Evolutionary conservation across 768 basidiomycete species (phyloP), one percentile per base, ranked within the genome.

Genomic region (Suillus fuscotomentosus): DNA sequence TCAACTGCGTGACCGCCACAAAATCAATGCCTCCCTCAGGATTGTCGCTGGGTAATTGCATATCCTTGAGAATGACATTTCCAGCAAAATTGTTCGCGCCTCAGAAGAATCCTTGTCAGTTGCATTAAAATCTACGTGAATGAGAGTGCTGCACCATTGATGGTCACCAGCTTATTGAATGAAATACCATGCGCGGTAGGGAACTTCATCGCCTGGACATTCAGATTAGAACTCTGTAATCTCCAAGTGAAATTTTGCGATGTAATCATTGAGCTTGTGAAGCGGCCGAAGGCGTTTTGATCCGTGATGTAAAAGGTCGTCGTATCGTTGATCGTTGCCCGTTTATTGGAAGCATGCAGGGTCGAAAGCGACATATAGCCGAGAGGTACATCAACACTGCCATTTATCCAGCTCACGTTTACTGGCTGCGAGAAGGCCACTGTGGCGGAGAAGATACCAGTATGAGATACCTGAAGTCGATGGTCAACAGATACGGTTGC

Each of bases 11-110:
- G 17, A 83, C 78, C 20, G 88, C 82, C 34, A 82, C 70, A 67
- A 90, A 90, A 71, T 88, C 76, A 66, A 92, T 88, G 27, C 90
- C 90, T 60, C 88, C 88, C 0, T 76, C 78, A 13, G 88, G 85
- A 73, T 84, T 82, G 69, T 91, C 89, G 51, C 85, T 84, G 0
- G 90, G 90, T 14, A 92, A 77, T 69, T 84, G 82, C 60, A 91
- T 81, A 63, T 90, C 84, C 61, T 80, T 73, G 24, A 92, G 76
- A 24, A 72, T 63, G 48, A 89, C 84, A 71, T 83, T 80, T 20
- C 82, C 80, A n/a, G 80, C 70, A 71, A 91, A 91, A 70, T 80
- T 86, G 66, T 88, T 79, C 74, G 86, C 85, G 5, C 86, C 88
- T 87, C 11, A 5, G 63, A 39, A 65, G 27, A 48, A 1, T 34